Evolutionary conservation across 768 basidiomycete genomes (phyloP), one percentile per base, ranked within the genome.

Genomic region (Podaxis pistillaris): DNA sequence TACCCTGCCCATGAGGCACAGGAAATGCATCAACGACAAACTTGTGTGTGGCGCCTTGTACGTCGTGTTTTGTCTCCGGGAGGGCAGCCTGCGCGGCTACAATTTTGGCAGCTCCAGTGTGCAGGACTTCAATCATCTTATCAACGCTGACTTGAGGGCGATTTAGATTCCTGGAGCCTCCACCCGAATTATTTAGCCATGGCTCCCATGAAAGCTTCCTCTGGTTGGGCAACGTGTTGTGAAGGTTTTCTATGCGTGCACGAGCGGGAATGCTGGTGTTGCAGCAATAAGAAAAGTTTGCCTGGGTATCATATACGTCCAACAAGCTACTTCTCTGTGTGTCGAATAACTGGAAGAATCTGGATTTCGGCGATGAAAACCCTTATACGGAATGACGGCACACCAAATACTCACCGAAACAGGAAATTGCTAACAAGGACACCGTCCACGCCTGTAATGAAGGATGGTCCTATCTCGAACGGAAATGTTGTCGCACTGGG

Each of bases 261-360:
- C 95, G 89, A 6, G 81, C 72, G 3, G 93, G 93, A 64, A 96
- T 90, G 5, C 84, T 72, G 1, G 95, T 96, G 72, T 95, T 96
- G 68, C 86, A 85, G 19, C 89, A 90, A 72, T 89, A 91, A 0
- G 95, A 97, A 72, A 98, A 95, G 7, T 94, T 96, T n/a, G 96
- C 91, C 11, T 83, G 76, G 0, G 91, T 86, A 63, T 91, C 85
- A 72, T 98, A 99, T 19, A 83, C 93, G 51, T 88, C 80, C 15
- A 84, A 69, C 5, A 98, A 81, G 0, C 79, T 75, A 0, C 81
- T 74, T 17, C 96, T 87, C 65, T 91, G 85, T 19, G 77, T 81
- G 72, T 99, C 97, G 73, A 92, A 96, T 1, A 86, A 72, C 8
- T 88, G 85, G 76, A 98, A 95, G 75, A 90, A 97, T 54, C 93